Evolutionary conservation across 1,284 basidiomycete genomes (phyloP).

Genomic region (Ganoderma lingzhi): DNA sequence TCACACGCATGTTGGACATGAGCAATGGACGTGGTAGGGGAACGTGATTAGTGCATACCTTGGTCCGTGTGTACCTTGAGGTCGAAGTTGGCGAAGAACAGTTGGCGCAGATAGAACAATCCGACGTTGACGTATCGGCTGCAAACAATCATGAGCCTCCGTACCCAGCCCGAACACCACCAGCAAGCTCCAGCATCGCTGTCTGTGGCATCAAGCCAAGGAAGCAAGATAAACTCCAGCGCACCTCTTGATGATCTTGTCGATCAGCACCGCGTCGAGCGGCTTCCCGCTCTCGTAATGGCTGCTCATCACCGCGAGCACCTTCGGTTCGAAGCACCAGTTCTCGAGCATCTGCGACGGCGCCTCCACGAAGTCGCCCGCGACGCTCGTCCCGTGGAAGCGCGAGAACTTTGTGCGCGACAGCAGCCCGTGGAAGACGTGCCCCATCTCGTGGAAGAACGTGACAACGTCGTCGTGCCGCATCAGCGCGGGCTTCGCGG

Average conservation of each 20-base stretch:
- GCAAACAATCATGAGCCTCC: conserved; percentile 9
- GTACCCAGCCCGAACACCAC: neutral
- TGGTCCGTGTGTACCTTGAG: conserved; percentile 79
- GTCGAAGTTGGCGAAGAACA: conserved; percentile 86
- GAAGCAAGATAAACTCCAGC: neutral
- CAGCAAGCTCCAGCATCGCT: neutral
- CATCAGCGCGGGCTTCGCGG: conserved; percentile 84
- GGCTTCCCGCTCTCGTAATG: conserved; percentile 80
- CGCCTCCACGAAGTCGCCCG: conserved; percentile 87
- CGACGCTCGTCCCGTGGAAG: conserved; percentile 85
- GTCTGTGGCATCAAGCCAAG: neutral
- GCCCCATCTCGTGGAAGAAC: conserved; percentile 88
- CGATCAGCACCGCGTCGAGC: conserved; percentile 78
- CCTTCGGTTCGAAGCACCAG: conserved; percentile 87
- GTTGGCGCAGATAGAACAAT: conserved; percentile 80
- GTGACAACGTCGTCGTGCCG: conserved; percentile 83
- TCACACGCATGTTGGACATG: neutral
- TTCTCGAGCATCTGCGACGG: conserved; percentile 93
- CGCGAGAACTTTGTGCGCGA: conserved; percentile 75
- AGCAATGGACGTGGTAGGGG: neutral
- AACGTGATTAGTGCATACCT: conserved; percentile 40
- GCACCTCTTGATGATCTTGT: conserved; percentile 81
- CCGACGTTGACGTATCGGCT: conserved; percentile 86
- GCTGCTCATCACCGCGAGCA: conserved; percentile 78
- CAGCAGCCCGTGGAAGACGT: conserved; percentile 86